Percentiles rank a stretch among this genome's conserved stretches.
Evolutionary conservation across 139 green algal species (phyloP).

Genomic region (Micromonas commoda): DNA sequence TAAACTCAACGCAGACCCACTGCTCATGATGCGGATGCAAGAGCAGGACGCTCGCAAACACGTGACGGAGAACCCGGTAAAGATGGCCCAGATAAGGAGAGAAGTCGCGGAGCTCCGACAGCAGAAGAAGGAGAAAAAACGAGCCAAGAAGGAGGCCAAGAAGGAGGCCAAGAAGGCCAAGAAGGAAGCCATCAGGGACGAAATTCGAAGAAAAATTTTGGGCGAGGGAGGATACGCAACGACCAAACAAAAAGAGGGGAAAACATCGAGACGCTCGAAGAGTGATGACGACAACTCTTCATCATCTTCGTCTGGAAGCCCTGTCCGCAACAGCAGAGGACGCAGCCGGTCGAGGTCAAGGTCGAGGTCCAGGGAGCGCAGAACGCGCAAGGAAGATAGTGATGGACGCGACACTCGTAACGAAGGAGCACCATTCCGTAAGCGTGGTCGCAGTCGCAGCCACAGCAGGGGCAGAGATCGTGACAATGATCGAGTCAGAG

Average conservation of each 20-base stretch:
- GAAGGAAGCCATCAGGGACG: neutral
- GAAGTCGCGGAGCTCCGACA: conserved; percentile 28
- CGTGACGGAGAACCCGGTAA: conserved; percentile 55
- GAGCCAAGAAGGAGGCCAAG: conserved; percentile 51
- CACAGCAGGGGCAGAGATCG: neutral
- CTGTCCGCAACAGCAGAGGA: neutral
- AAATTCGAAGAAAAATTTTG: neutral
- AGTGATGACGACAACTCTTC: neutral
- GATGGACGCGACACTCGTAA: neutral
- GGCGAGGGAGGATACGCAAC: conserved; percentile 37
- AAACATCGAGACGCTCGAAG: neutral
- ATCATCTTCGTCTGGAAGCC: neutral
- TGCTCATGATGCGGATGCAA: conserved; percentile 70
- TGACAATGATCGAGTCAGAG: neutral
- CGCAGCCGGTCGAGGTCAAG: neutral
- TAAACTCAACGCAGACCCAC: conserved; percentile 78
- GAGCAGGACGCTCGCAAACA: conserved; percentile 46
- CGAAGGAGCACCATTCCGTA: neutral
- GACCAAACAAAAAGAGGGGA: neutral
- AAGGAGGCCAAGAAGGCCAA: conserved; percentile 43
- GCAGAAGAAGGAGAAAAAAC: conserved; percentile 37
- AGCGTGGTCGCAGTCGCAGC: conserved; percentile 22
- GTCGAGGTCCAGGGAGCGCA: neutral
- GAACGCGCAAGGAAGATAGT: neutral
- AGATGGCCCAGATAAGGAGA: conserved; percentile 52